These are phyloP conservation scores for Tylopilus vinaceipallidus DNA, from an alignment of 768 basidiomycete species.

Conservation along the genomic window DNA sequence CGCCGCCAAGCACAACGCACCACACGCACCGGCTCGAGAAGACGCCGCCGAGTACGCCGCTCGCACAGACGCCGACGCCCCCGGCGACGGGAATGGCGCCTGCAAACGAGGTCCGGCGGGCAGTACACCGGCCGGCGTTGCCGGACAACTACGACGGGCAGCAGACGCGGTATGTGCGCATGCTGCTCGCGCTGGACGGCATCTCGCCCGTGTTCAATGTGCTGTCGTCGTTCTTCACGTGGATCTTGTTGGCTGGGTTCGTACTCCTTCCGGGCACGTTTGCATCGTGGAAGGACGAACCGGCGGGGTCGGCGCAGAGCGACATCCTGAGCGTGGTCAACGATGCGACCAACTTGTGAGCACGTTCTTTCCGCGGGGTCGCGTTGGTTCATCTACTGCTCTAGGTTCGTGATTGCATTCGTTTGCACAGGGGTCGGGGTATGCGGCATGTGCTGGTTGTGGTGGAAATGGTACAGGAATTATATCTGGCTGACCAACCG, in stretches of 20 bases:
- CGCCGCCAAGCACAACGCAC: too few species aligned
- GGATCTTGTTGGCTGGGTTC: conserved; percentile 63
- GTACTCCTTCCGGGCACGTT: conserved; percentile 64
- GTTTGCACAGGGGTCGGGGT: conserved; percentile 53
- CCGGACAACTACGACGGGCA: conserved; percentile 23
- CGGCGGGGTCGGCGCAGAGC: conserved; percentile 31
- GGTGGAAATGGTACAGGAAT: conserved; percentile 59
- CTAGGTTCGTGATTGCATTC: conserved; percentile 53
- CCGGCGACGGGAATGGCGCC: neutral
- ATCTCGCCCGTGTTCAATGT: conserved; percentile 51
- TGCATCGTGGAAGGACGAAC: conserved; percentile 36
- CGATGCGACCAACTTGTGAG: conserved; percentile 48
- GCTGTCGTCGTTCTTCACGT: conserved; percentile 57
- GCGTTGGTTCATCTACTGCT: conserved; percentile 2
- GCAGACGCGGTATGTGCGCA: conserved; percentile 55
- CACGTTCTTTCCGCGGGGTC: neutral
- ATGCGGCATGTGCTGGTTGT: conserved; percentile 54
- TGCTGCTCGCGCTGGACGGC: conserved; percentile 59
- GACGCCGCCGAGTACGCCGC: neutral
- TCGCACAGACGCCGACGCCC: neutral
- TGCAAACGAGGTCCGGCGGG: conserved; percentile 19
- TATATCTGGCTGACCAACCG: conserved; percentile 59
- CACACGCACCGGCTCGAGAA: conserved; percentile 1
- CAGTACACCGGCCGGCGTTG: conserved; percentile 20
- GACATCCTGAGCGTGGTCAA: conserved; percentile 38